phyloP scores from a whole-genome alignment of 202 grass and related monocot genomes.

The Brachypodium distachyon region DNA sequence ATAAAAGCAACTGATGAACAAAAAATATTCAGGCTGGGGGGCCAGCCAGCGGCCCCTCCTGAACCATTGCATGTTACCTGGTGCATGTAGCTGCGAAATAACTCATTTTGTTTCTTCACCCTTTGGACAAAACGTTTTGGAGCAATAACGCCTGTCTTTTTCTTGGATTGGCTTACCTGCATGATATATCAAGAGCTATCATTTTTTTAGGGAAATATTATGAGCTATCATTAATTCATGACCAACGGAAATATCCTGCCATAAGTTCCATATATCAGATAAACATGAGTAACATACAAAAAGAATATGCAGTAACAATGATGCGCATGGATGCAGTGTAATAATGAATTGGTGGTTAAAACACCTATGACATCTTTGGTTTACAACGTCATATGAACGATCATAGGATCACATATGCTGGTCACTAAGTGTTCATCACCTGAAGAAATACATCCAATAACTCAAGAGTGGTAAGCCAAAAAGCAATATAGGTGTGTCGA shows the following conservation, averaged over 20 bases:
- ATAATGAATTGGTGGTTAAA: background rate
- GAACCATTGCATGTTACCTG: no score
- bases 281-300: background rate
- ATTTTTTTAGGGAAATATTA: background rate
- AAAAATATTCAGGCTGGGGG: no score
- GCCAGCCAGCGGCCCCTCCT: no score
- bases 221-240: background rate
- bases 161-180: slow-evolving; percentile 90
- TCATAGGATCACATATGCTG: background rate
- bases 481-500: background rate
- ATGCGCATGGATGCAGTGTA: background rate
- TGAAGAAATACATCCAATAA: background rate
- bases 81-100: slow-evolving; percentile 94
- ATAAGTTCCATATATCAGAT: slow-evolving; percentile 1
- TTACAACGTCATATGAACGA: background rate
- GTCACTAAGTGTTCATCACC: background rate
- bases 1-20: no score
- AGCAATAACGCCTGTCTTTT: slow-evolving; percentile 89
- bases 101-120: slow-evolving; percentile 96
- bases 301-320: slow-evolving; percentile 4
- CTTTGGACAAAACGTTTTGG: slow-evolving; percentile 92
- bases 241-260: background rate
- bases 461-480: background rate
- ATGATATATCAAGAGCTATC: slow-evolving; percentile 17
- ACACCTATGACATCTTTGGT: background rate